Percentiles rank a stretch among this genome's conserved stretches.
phyloP scores from a whole-genome alignment of 2,329 filamentous ascomycete species.

The Phialophora macrospora region DNA sequence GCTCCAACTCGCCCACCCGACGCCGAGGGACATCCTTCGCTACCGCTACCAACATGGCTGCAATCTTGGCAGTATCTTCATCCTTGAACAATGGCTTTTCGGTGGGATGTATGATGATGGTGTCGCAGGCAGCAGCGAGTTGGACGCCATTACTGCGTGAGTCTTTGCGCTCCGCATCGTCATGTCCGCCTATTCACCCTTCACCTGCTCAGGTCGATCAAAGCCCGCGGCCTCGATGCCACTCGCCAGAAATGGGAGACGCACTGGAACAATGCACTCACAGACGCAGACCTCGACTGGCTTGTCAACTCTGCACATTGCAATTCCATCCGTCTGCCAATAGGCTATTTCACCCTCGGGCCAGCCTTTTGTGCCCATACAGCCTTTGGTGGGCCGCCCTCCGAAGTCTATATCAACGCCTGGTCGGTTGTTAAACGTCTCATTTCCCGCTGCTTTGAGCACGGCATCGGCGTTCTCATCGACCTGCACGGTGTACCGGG shows the following conservation, averaged over 20 bases:
- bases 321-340: conserved; percentile 63
- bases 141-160: conserved; percentile 56
- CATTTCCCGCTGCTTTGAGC: conserved; percentile 51
- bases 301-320: conserved; percentile 58
- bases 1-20: conserved; percentile 11
- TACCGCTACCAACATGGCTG: conserved; percentile 66
- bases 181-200: neutral
- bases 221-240: conserved; percentile 54
- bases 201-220: conserved; percentile 46
- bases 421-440: conserved; percentile 59
- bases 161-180: conserved; percentile 14
- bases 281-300: conserved; percentile 59
- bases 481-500: conserved; percentile 65
- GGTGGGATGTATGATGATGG: conserved; percentile 55
- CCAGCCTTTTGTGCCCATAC: conserved; percentile 57
- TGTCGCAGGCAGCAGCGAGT: conserved; percentile 53
- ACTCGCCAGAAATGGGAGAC: conserved; percentile 58
- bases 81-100: conserved; percentile 65
- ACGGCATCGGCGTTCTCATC: conserved; percentile 62
- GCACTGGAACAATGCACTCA: conserved; percentile 59
- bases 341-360: conserved; percentile 64
- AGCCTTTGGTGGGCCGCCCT: conserved; percentile 55
- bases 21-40: conserved; percentile 45
- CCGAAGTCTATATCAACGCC: conserved; percentile 57
- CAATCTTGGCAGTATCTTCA: conserved; percentile 64